These are phyloP conservation scores for Cladosporium sp. DNA, from an alignment of 2,329 filamentous ascomycete genomes.

Conservation along the genomic window DNA sequence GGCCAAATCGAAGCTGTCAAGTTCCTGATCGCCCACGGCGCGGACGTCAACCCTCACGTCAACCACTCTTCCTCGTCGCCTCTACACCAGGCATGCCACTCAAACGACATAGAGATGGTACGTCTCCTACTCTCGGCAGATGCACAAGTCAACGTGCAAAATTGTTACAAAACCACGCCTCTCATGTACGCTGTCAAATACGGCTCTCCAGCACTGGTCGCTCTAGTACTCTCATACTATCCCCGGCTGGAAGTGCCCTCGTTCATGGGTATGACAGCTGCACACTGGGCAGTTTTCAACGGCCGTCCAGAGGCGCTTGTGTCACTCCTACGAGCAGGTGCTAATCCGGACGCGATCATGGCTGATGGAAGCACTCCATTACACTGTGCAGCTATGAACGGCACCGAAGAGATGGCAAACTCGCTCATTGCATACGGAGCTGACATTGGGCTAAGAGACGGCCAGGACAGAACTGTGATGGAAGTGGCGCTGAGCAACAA, in stretches of 20 bases:
- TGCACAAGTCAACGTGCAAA: constrained; percentile 30
- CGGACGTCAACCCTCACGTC: constrained; percentile 31
- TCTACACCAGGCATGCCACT: constrained; percentile 34
- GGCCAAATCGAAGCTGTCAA: constrained; percentile 31
- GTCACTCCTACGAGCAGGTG: constrained; percentile 31
- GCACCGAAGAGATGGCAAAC: constrained; percentile 24
- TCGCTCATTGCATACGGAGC: constrained; percentile 31
- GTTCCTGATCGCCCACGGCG: constrained; percentile 32
- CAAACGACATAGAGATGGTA: constrained; percentile 31
- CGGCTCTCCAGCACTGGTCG: constrained; percentile 28
- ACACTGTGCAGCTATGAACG: constrained; percentile 32
- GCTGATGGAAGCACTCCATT: constrained; percentile 33
- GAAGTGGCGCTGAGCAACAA: constrained; percentile 28
- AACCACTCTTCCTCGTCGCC: constrained; percentile 33
- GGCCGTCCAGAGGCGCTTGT: constrained; percentile 30
- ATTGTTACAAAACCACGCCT: constrained; percentile 35
- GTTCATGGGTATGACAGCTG: constrained; percentile 34
- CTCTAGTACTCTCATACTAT: constrained; percentile 29
- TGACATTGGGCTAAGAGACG: constrained; percentile 29
- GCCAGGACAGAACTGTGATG: constrained; percentile 30
- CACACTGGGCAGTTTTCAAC: constrained; percentile 31
- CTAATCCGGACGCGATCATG: constrained; percentile 30
- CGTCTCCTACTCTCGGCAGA: constrained; percentile 26
- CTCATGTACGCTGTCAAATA: constrained; percentile 38
- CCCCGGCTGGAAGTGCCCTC: constrained; percentile 30